Evolutionary conservation across 176 grass and related monocot genomes (phyloP).

Genomic region (Musa acuminata): DNA sequence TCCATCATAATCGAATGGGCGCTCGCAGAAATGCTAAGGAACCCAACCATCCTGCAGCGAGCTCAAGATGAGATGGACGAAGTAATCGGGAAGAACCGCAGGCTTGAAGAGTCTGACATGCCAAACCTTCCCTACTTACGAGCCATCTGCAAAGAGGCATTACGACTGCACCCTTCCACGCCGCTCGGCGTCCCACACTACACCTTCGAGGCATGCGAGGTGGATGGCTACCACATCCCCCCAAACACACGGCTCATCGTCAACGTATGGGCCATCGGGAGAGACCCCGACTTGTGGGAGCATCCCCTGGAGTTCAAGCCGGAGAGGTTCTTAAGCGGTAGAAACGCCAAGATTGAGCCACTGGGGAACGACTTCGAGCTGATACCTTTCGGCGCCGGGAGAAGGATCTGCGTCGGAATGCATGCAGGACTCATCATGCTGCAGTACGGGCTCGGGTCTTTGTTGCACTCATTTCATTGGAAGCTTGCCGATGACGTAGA

Average conservation of each 20-base stretch:
- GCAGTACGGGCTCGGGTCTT: conserved; percentile 10
- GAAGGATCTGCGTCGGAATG: conserved; percentile 6
- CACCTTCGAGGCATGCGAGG: conserved; percentile 18
- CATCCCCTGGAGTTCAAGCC: conserved; percentile 10
- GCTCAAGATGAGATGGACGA: conserved; percentile 23
- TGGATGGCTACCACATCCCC: conserved; percentile 17
- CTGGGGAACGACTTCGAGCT: conserved; percentile 11
- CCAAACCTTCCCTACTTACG: conserved; percentile 21
- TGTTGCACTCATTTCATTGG: background rate
- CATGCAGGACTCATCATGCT: background rate
- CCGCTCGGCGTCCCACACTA: conserved; percentile 22
- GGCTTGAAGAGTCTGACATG: conserved; percentile 28
- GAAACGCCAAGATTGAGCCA: background rate
- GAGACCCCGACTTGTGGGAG: conserved; percentile 23
- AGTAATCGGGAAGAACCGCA: conserved; percentile 17
- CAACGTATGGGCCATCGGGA: conserved; percentile 33
- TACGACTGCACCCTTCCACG: conserved; percentile 29
- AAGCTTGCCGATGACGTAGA: background rate
- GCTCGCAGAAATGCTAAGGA: conserved; percentile 6
- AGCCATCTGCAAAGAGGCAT: conserved; percentile 32
- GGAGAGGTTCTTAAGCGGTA: no score
- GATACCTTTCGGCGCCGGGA: conserved; percentile 8
- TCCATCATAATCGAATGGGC: no score
- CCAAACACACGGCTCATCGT: conserved; percentile 14
- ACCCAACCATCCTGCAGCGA: conserved; percentile 21